phyloP scores from a whole-genome alignment of 257 asterid genomes.

The Pogostemon cablin region DNA sequence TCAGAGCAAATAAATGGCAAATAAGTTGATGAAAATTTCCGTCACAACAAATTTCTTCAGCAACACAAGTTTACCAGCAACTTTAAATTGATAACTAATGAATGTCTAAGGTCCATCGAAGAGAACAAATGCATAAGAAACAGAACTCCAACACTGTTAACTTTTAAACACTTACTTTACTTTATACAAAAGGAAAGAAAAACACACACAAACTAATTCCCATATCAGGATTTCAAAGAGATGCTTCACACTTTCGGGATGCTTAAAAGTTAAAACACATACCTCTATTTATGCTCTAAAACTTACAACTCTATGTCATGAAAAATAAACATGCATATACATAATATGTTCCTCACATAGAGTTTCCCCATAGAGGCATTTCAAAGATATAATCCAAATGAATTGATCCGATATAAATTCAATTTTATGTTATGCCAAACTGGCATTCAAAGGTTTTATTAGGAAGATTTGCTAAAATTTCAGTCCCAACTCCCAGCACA shows the following conservation, averaged over 20 bases:
- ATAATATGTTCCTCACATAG: neutral
- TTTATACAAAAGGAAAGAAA: neutral
- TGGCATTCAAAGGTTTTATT: conserved; percentile 12
- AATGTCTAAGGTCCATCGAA: neutral
- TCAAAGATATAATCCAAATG: neutral
- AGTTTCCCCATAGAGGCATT: neutral
- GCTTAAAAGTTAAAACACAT: neutral
- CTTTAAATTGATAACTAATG: neutral
- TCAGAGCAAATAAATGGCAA: neutral
- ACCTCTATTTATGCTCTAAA: neutral
- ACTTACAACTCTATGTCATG: neutral
- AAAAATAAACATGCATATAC: neutral
- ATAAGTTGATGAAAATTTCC: neutral
- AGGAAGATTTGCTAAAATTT: neutral
- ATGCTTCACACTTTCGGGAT: neutral
- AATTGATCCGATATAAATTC: neutral
- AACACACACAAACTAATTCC: neutral
- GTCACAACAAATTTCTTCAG: conserved; percentile 15
- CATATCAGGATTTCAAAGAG: conserved; percentile 3
- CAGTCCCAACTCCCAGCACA: neutral
- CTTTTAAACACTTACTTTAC: too few species aligned
- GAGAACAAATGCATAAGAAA: neutral
- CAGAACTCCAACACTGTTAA: neutral
- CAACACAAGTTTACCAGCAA: neutral
- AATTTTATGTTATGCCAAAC: neutral